These are phyloP conservation scores for Blastocystis sp. DNA, from an alignment of 352 stramenopile species.

Conservation along the genomic window DNA sequence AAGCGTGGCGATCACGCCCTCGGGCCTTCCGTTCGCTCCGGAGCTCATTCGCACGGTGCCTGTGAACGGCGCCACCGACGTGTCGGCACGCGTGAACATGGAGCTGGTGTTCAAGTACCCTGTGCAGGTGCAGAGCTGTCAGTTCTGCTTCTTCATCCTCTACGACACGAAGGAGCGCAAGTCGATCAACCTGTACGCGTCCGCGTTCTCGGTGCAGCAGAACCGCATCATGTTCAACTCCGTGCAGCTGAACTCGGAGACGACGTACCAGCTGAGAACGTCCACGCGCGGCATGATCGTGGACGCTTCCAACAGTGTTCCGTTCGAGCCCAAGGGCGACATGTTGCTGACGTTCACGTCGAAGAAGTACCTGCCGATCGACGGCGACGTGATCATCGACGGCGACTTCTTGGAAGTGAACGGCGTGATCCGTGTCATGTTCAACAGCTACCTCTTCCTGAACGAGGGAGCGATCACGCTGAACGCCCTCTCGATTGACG, in stretches of 20 bases:
- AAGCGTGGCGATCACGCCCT: background rate
- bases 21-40: background rate
- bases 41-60: background rate
- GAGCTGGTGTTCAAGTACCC: conserved; percentile 20
- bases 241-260: background rate
- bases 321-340: background rate
- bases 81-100: background rate
- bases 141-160: conserved; percentile 45
- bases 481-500: conserved; percentile 6
- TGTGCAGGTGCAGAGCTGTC: background rate
- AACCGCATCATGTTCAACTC: background rate
- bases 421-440: background rate
- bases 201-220: background rate
- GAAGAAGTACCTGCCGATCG: background rate
- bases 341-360: background rate
- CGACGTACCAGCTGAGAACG: background rate
- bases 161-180: background rate
- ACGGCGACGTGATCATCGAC: background rate
- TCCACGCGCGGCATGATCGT: background rate
- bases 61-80: background rate
- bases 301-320: background rate
- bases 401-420: background rate
- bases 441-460: conserved; percentile 30
- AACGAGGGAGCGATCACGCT: background rate
- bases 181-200: background rate